phyloP scores from a whole-genome alignment of 2,329 filamentous ascomycete species.

The Penicillium sp. region DNA sequence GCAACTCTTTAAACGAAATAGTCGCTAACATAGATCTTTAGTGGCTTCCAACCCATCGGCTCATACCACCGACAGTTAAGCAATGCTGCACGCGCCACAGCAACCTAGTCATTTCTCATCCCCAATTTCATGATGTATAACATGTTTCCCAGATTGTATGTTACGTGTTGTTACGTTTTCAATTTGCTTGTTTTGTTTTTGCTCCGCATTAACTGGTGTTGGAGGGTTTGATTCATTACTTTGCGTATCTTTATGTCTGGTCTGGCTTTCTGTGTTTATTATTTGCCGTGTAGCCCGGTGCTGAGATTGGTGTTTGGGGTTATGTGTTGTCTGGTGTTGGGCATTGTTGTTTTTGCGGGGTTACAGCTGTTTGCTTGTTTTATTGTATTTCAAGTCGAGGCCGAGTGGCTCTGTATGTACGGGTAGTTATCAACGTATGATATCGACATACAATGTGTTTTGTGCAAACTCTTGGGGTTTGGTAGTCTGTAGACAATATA shows the following conservation, averaged over 20 bases:
- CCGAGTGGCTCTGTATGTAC: slow-evolving; percentile 23
- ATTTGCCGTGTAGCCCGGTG: slow-evolving; percentile 1
- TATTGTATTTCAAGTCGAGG: slow-evolving; percentile 10
- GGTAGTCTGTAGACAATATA: not conserved
- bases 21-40: slow-evolving; percentile 21
- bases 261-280: not conserved
- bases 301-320: slow-evolving; percentile 14
- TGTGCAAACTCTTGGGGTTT: not conserved
- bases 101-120: slow-evolving; percentile 23
- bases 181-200: not conserved
- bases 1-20: not conserved
- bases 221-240: not conserved
- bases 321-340: not conserved
- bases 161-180: not conserved
- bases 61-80: slow-evolving; percentile 46
- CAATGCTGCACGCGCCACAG: slow-evolving; percentile 38
- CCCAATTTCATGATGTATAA: slow-evolving; percentile 5
- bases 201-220: slow-evolving; percentile 3
- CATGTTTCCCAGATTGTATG: slow-evolving; percentile 3
- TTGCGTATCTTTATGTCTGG: not conserved
- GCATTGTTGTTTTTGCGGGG: slow-evolving; percentile 4
- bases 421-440: slow-evolving; percentile 17
- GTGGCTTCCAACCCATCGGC: slow-evolving; percentile 51
- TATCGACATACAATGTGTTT: slow-evolving; percentile 15
- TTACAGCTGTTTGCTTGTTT: not conserved